Conservation (phyloP, 1,139 yeast species). For the Debaryomyces subglobosus region DNA sequence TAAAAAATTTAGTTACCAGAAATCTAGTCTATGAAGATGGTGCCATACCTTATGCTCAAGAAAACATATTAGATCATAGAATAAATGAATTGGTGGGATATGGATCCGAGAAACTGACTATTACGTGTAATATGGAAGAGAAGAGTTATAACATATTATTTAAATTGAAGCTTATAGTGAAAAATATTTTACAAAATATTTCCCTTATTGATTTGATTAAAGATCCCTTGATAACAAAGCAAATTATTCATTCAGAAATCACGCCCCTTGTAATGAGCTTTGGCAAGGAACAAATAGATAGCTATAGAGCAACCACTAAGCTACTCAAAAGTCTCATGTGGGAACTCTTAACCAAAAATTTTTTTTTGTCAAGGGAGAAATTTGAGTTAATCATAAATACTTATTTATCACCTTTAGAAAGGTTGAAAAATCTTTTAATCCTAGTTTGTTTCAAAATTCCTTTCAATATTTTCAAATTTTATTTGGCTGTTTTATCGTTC, state of each 20-base stretch:
- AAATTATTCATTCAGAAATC: constrained; percentile 14
- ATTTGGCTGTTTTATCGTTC: constrained; percentile 19
- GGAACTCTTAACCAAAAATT: constrained; percentile 21
- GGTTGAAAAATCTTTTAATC: constrained; percentile 13
- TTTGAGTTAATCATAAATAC: background rate
- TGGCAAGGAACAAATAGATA: constrained; percentile 4
- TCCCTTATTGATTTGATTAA: constrained; percentile 17
- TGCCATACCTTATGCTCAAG: background rate
- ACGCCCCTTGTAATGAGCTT: constrained; percentile 11
- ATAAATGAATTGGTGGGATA: constrained; percentile 9
- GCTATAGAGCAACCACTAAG: constrained; percentile 11
- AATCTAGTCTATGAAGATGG: constrained; percentile 6
- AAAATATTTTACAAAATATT: constrained; percentile 11
- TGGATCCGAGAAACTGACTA: background rate
- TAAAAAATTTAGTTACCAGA: constrained; percentile 13
- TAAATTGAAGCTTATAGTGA: constrained; percentile 6
- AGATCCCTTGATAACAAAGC: constrained; percentile 15
- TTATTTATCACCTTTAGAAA: constrained; percentile 13
- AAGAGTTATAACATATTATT: background rate
- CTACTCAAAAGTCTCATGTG: constrained; percentile 17
- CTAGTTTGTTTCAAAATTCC: constrained; percentile 22
- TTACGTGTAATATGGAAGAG: background rate
- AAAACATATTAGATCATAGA: background rate
- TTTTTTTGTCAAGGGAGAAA: constrained; percentile 9
- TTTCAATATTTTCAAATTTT: constrained; percentile 16